Percentiles rank a stretch among this genome's conserved stretches.
Evolutionary conservation across 352 stramenopile genomes (phyloP).

Genomic region (Globisporangium radiosum): DNA sequence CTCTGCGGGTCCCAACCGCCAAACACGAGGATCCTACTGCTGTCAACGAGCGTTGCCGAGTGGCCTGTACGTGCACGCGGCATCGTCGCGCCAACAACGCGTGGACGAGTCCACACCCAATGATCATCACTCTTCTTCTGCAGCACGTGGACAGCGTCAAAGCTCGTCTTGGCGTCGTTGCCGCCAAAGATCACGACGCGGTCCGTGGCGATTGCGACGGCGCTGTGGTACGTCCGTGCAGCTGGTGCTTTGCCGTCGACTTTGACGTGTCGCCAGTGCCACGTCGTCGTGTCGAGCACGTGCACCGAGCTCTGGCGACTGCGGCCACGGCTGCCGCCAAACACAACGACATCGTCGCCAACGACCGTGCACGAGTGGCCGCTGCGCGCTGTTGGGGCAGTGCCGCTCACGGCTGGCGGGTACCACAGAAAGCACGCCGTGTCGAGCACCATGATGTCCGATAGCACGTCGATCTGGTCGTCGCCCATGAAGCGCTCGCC

Average conservation of each 20-base stretch:
- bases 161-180: constrained; percentile 89
- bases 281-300: constrained; percentile 74
- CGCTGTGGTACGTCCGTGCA: constrained; percentile 89
- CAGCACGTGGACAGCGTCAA: constrained; percentile 90
- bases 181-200: constrained; percentile 91
- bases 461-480: constrained; percentile 66
- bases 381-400: constrained; percentile 49
- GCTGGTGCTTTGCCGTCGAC: constrained; percentile 83
- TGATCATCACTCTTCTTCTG: constrained; percentile 30
- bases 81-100: constrained; percentile 45
- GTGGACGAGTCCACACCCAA: constrained; percentile 89
- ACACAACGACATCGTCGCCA: constrained; percentile 73
- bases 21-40: constrained; percentile 87
- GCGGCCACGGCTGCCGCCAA: constrained; percentile 63
- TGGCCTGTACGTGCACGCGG: constrained; percentile 86
- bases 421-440: constrained; percentile 94
- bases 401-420: constrained; percentile 77
- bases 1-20: constrained; percentile 92
- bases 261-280: constrained; percentile 87
- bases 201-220: constrained; percentile 46
- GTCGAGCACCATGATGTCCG: constrained; percentile 89
- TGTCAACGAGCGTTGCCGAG: constrained; percentile 81
- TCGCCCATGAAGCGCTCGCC: constrained; percentile 72
- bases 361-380: constrained; percentile 73
- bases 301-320: constrained; percentile 72